Conservation (phyloP, 305 asterid species). For the Lippia alba region DNA sequence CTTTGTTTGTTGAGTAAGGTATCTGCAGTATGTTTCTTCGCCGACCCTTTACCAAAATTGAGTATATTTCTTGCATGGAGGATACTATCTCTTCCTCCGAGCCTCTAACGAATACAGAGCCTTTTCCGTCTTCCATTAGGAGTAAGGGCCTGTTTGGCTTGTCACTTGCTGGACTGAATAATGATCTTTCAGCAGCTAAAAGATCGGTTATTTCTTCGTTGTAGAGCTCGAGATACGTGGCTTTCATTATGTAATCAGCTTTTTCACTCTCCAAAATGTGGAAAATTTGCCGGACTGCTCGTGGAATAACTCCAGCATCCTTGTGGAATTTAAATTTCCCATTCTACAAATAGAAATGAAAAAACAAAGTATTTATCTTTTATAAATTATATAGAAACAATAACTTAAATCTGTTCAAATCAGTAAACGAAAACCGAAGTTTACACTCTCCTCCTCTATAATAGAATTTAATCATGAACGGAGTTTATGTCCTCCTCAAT, state of each 20-base stretch:
- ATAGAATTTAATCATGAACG: no score
- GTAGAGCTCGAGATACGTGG: conserved; percentile 88
- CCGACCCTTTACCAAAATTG: conserved; percentile 95
- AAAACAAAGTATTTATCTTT: conserved; percentile 15
- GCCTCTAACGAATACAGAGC: conserved; percentile 96
- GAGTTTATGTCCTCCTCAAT: no score
- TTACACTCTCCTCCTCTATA: not conserved
- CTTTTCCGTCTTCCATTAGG: conserved; percentile 99
- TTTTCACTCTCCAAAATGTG: conserved; percentile 87
- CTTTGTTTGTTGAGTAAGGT: conserved; percentile 99
- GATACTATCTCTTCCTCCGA: conserved; percentile 98
- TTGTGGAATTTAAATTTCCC: conserved; percentile 94
- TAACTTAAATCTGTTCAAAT: not conserved
- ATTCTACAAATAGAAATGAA: conserved; percentile 55
- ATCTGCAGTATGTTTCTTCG: conserved; percentile 98
- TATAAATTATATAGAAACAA: not conserved
- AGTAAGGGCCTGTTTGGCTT: conserved; percentile 95
- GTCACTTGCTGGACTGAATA: conserved; percentile 62
- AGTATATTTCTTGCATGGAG: conserved; percentile 91
- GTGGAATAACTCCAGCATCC: conserved; percentile 98
- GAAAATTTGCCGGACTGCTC: conserved; percentile 95
- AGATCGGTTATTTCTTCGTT: conserved; percentile 97
- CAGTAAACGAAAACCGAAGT: no score
- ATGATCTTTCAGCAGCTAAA: conserved; percentile 89
- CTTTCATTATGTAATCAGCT: conserved; percentile 98